Conservation (phyloP, 2,329 filamentous ascomycete species). For the Pestalotiopsis fici region DNA sequence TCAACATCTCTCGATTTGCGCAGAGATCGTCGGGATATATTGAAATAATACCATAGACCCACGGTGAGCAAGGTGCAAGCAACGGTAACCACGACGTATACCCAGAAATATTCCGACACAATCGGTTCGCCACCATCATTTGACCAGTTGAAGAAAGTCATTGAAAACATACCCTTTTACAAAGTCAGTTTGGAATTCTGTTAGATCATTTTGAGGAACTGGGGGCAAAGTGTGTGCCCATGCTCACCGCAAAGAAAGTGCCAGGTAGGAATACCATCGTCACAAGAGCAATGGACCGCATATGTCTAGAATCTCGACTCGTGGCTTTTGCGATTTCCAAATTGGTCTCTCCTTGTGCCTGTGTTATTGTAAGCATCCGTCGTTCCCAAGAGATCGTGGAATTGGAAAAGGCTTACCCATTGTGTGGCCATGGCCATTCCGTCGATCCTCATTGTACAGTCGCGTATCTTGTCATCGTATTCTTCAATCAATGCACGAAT, state of each 20-base stretch:
- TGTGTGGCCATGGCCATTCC: slow-evolving; percentile 36
- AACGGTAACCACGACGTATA: neutral
- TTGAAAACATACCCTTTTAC: slow-evolving; percentile 22
- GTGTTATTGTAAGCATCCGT: too few relatives aligned
- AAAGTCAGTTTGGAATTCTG: too few relatives aligned
- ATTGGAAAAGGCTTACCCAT: slow-evolving; percentile 25
- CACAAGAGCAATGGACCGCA: slow-evolving; percentile 29
- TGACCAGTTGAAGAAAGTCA: slow-evolving; percentile 26
- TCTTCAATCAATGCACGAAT: slow-evolving; percentile 25
- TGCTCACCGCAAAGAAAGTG: slow-evolving; percentile 29
- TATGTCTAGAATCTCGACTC: slow-evolving; percentile 25
- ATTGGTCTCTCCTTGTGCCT: slow-evolving; percentile 30
- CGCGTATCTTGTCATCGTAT: slow-evolving; percentile 31
- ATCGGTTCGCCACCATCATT: neutral
- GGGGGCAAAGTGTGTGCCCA: neutral
- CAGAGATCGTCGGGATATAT: neutral
- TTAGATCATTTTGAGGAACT: too few relatives aligned
- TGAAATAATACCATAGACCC: neutral
- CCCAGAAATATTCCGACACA: slow-evolving; percentile 15
- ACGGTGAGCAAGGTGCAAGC: neutral
- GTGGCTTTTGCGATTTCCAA: slow-evolving; percentile 28
- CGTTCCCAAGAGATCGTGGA: too few relatives aligned
- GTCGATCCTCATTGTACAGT: slow-evolving; percentile 33
- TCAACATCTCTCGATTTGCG: too few relatives aligned
- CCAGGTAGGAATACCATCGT: slow-evolving; percentile 33